Percentiles rank a stretch among this genome's conserved stretches.
Conservation (phyloP, 345 rosid species). For the Psidium friedrichsthalianum region DNA sequence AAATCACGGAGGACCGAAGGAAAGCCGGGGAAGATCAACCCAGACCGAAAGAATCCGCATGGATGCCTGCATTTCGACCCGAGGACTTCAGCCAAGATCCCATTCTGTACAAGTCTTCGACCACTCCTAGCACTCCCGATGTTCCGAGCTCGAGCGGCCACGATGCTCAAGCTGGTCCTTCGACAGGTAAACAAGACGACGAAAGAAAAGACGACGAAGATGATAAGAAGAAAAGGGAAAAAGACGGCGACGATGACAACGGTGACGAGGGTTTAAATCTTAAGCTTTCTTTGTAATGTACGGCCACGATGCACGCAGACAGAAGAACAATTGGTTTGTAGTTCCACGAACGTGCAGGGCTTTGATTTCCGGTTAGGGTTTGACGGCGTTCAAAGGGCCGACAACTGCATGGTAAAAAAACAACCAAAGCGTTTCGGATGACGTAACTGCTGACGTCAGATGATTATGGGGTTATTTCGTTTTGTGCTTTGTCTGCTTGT, state of each 20-base stretch:
- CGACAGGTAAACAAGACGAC: background rate
- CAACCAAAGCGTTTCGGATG: background rate
- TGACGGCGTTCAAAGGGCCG: background rate
- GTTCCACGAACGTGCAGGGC: background rate
- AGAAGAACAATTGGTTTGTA: background rate
- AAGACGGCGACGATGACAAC: background rate
- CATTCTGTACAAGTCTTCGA: background rate
- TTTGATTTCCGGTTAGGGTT: background rate
- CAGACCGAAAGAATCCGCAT: background rate
- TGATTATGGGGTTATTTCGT: background rate
- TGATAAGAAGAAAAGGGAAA: conserved; percentile 1
- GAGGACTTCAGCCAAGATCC: conserved; percentile 31
- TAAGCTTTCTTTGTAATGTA: conserved; percentile 11
- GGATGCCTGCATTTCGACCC: conserved; percentile 36
- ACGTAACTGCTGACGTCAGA: background rate
- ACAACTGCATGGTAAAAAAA: background rate
- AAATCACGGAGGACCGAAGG: background rate
- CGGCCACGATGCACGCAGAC: background rate
- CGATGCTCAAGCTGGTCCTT: background rate
- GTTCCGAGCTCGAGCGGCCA: background rate
- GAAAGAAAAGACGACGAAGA: background rate
- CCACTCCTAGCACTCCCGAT: background rate
- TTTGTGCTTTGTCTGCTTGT: background rate
- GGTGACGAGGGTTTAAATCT: conserved; percentile 22
- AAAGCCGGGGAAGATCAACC: background rate